Base-by-base conservation (phyloP, 805 yeast genomes). In the Pichia sporocuriosa region DNA sequence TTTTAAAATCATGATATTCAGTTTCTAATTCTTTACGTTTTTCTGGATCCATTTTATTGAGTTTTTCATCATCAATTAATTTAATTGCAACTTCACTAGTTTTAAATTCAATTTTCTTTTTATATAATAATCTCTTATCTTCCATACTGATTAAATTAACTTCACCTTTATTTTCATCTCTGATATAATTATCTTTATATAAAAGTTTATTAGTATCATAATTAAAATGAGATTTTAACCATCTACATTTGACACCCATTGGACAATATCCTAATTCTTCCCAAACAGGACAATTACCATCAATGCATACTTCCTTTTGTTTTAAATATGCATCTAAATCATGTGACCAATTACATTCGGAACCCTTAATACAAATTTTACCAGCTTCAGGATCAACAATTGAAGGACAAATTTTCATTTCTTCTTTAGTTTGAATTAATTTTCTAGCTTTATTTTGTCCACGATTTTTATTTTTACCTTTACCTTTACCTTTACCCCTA, bases 361-460 rank as follows among this genome's bases (percentile, higher is more conserved):
- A 74, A 13, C 90, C 93, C 53, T 72, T 79, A 19, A 74, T 64
- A 60, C 94, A 84, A 29, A 57, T 65, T 43, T 54, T 63, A 6
- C 37, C 51, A 49, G 10, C 55, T 11, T 65, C 73, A 2, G 81
- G 84, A 49, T 80, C 83, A 17, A 80, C 62, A 30, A 75, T 66
- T 23, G 79, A 66, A 1, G 78, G 69, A 63, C 96, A 89, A 41
- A 88, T 57, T 50, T 78, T 73, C 35, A 81, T 60, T 7, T 65
- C 70, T 45, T 83, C 95, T 39, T 72, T 77, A 3, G 64, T 67
- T 57, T 86, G 95, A 44, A 71, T 75, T 49, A 85, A 69, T 48
- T 84, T 89, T 54, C 97, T 70, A 45, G 76, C 77, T 59, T 87
- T 86, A 62, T 87, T 87, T 64, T 87, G 96, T 0, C 96, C 96